Evolutionary conservation across 139 green algal genomes (phyloP), one percentile per base, ranked within the genome.

Genomic region (Chlamydomonas sphaeroides): DNA sequence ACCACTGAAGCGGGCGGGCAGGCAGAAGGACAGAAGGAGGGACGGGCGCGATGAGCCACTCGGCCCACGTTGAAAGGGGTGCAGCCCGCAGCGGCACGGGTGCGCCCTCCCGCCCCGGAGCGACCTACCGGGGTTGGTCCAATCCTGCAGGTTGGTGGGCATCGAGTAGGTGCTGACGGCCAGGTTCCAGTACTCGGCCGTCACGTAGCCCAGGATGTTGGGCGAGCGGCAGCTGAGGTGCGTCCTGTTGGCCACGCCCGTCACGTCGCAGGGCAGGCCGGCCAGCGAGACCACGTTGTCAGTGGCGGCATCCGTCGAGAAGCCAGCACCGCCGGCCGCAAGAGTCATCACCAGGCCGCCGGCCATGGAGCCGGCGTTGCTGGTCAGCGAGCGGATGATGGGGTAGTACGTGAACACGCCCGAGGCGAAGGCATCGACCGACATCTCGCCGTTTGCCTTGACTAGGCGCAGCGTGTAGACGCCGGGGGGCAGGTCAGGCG

Each of bases 171-270:
- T 77, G 59, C n/a, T 42, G 1, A 45, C 8, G 7, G 20, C 53
- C 74, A 88, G 45, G 66, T 84, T 78, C 75, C 75, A 88, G 57
- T 88, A 89, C 85, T 89, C 85, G 23, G 73, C 85, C 4, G n/a
- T 45, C n/a, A 86, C 74, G 14, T 57, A 76, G 57, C 79, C 79
- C 4, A 45, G 63, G 21, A 85, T 66, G 38, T 20, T 8, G 28
- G 59, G 45, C 36, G 85, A 39, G 11, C 33, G 75, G 67, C 85
- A 89, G 6, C 32, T 67, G 7, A 89, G 62, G 3, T 38, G n/a
- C 23, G 6, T 6, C 15, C 15, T 74, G 38, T 11, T 2, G 30
- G 39, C 68, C 11, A 78, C 81, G 2, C 57, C 45, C 45, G 14
- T 10, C 11, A 89, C 30, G 25, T 41, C 26, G 66, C 85, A 89